Percentiles rank a stretch among this genome's conserved stretches.
Evolutionary conservation across 2,329 filamentous ascomycete genomes (phyloP).

Genomic region (Penicillium sp.): DNA sequence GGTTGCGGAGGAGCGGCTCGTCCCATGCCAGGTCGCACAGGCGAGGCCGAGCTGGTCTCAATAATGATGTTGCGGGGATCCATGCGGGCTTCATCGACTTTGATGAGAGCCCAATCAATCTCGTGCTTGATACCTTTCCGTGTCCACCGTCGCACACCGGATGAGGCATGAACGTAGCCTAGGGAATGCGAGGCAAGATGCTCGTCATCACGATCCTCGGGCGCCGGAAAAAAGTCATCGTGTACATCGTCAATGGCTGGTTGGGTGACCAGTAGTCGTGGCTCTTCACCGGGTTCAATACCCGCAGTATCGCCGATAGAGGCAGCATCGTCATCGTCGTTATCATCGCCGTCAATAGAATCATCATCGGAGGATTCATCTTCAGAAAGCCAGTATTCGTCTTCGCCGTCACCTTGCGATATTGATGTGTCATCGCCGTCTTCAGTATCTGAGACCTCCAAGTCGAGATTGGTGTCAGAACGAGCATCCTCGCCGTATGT

Average conservation of each 20-base stretch:
- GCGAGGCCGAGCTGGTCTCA: slow-evolving; percentile 21
- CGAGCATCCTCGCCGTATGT: slow-evolving; percentile 40
- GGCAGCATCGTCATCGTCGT: slow-evolving; percentile 54
- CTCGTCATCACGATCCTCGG: slow-evolving; percentile 72
- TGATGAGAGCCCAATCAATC: slow-evolving; percentile 92
- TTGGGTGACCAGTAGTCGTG: slow-evolving; percentile 81
- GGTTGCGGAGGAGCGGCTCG: slow-evolving; percentile 39
- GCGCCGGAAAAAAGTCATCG: slow-evolving; percentile 77
- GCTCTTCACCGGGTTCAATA: slow-evolving; percentile 69
- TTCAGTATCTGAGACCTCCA: slow-evolving; percentile 56
- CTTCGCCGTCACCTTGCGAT: slow-evolving; percentile 38
- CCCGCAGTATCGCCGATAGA: slow-evolving; percentile 74
- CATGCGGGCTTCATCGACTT: slow-evolving; percentile 68
- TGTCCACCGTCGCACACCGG: slow-evolving; percentile 75
- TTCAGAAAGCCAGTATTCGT: slow-evolving; percentile 47
- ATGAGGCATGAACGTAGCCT: slow-evolving; percentile 84
- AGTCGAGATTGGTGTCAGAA: slow-evolving; percentile 40
- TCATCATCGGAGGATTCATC: slow-evolving; percentile 55
- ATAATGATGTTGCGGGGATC: slow-evolving; percentile 69
- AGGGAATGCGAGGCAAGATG: slow-evolving; percentile 78
- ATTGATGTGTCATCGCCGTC: slow-evolving; percentile 41
- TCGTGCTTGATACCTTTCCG: slow-evolving; percentile 76
- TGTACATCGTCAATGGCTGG: slow-evolving; percentile 85
- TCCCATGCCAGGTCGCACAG: slow-evolving; percentile 45
- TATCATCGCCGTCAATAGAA: slow-evolving; percentile 49